phyloP scores from a whole-genome alignment of 2,329 filamentous ascomycete species.

The Aureobasidium vineae region DNA sequence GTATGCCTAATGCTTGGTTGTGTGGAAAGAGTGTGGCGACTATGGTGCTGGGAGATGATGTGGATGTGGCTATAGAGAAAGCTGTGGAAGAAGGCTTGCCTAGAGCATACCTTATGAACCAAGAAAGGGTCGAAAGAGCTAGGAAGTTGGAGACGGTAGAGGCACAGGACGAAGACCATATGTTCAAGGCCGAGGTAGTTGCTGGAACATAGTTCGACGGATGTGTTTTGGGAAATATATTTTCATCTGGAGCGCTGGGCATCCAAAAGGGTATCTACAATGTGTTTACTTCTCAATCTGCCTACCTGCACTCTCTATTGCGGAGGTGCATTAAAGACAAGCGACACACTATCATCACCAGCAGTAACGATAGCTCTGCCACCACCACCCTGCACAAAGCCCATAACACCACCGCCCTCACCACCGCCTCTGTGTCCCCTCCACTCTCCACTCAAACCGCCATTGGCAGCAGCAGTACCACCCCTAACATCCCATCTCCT shows the following conservation, averaged over 20 bases:
- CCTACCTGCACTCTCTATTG: background rate
- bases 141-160: conserved; percentile 32
- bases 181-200: conserved; percentile 22
- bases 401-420: conserved; percentile 83
- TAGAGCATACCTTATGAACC: conserved; percentile 33
- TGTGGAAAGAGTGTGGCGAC: conserved; percentile 63
- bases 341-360: conserved; percentile 74
- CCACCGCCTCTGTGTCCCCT: conserved; percentile 81
- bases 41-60: conserved; percentile 52
- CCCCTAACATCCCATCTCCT: conserved; percentile 80
- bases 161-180: conserved; percentile 27
- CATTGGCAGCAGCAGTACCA: conserved; percentile 63
- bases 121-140: conserved; percentile 34
- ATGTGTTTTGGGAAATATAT: background rate
- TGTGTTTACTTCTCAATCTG: background rate
- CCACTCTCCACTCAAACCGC: conserved; percentile 81
- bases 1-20: conserved; percentile 71
- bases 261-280: conserved; percentile 16
- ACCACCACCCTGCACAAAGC: conserved; percentile 77
- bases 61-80: conserved; percentile 24
- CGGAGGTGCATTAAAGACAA: conserved; percentile 59
- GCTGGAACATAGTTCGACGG: background rate
- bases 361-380: conserved; percentile 80
- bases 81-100: conserved; percentile 33
- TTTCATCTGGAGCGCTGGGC: conserved; percentile 12